Evolutionary conservation across 352 stramenopile genomes (phyloP).

Genomic region (Phytophthora syringae): DNA sequence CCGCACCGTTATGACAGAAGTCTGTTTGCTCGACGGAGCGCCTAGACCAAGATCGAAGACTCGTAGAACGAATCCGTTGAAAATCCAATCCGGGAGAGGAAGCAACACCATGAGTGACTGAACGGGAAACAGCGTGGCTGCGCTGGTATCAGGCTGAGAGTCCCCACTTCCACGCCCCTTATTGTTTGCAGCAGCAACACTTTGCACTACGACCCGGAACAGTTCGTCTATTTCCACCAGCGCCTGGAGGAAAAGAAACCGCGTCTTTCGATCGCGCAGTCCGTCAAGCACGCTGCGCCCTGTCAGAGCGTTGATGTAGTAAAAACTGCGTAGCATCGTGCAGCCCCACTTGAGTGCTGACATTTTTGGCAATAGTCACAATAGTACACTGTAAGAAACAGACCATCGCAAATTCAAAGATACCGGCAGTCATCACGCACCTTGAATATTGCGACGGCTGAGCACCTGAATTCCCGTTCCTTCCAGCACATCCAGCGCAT

Average conservation of each 20-base stretch:
- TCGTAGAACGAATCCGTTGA: constrained; percentile 55
- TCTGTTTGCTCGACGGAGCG: constrained; percentile 29
- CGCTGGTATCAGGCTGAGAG: constrained; percentile 60
- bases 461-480: constrained; percentile 75
- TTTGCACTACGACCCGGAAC: constrained; percentile 56
- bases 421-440: constrained; percentile 29
- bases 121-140: constrained; percentile 65
- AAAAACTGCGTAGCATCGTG: constrained; percentile 80
- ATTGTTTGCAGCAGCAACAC: constrained; percentile 28
- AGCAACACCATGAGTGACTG: constrained; percentile 75
- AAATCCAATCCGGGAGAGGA: constrained; percentile 76
- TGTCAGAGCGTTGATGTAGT: constrained; percentile 81
- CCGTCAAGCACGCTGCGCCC: constrained; percentile 53
- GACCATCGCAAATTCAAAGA: not conserved
- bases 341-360: constrained; percentile 83
- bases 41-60: constrained; percentile 71
- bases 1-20: constrained; percentile 56
- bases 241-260: constrained; percentile 71
- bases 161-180: constrained; percentile 16
- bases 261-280: constrained; percentile 70
- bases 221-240: constrained; percentile 73
- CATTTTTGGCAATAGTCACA: not conserved
- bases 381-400: constrained; percentile 1
- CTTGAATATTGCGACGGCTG: constrained; percentile 78
- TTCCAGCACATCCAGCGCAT: constrained; percentile 76